Evolutionary conservation across 2,329 filamentous ascomycete genomes (phyloP).

Genomic region (Rhexocercosporidium sp.): DNA sequence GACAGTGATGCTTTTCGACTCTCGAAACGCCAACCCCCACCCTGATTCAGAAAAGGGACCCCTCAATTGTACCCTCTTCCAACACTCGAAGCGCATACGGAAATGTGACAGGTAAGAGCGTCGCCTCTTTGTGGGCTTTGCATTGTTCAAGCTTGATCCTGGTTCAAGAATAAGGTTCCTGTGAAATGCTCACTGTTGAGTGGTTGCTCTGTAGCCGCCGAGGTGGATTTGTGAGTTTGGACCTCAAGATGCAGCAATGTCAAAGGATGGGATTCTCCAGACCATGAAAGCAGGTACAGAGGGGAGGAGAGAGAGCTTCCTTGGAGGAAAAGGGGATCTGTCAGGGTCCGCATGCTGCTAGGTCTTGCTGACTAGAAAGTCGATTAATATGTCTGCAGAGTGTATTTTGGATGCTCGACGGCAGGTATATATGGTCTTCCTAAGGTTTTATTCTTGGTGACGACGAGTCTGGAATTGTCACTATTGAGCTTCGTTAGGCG

Average conservation of each 20-base stretch:
- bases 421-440: not conserved
- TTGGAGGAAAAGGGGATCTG: not conserved
- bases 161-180: conserved; percentile 7
- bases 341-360: not conserved
- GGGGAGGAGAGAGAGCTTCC: not conserved
- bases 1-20: not conserved
- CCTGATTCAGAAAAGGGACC: not conserved
- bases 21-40: not conserved
- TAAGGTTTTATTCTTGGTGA: not conserved
- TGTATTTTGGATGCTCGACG: not conserved
- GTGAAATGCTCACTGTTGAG: conserved; percentile 26
- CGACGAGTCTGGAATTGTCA: too few relatives aligned
- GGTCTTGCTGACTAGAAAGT: not conserved
- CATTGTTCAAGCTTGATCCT: conserved; percentile 26
- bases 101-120: conserved; percentile 16
- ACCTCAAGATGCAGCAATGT: conserved; percentile 13
- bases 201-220: conserved; percentile 31
- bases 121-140: not conserved
- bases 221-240: conserved; percentile 32
- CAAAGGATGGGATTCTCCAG: conserved; percentile 8
- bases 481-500: not conserved
- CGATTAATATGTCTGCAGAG: not conserved
- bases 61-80: not conserved
- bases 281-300: conserved; percentile 21
- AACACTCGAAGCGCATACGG: conserved; percentile 15